Evolutionary conservation across 177 flowering plant genomes (phyloP).

Genomic region (Tripterygium wilfordii): DNA sequence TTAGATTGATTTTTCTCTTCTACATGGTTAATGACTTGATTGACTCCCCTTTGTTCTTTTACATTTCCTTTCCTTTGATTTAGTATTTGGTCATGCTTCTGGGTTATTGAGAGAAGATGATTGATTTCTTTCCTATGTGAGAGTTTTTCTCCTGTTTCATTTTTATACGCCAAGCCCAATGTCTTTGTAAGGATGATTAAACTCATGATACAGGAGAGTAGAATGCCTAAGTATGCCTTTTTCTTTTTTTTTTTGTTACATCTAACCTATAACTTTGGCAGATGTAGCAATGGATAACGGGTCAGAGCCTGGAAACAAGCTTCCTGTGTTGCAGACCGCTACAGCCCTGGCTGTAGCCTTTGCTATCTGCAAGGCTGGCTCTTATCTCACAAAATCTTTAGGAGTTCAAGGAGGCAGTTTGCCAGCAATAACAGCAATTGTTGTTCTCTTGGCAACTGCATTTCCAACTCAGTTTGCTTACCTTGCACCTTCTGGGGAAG

Average conservation of each 20-base stretch:
- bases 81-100: too few species aligned
- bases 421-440: constrained; percentile 62
- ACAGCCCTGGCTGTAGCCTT: constrained; percentile 63
- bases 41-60: too few species aligned
- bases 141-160: too few species aligned
- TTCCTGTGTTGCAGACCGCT: constrained; percentile 57
- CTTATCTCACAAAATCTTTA: constrained; percentile 28
- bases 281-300: constrained; percentile 28
- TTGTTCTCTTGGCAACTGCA: constrained; percentile 58
- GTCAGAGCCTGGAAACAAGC: constrained; percentile 28
- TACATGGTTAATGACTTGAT: background rate
- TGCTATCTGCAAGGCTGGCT: constrained; percentile 55
- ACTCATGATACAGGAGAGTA: background rate
- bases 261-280: constrained; percentile 22
- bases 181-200: too few species aligned
- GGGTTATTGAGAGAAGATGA: too few species aligned
- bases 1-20: background rate
- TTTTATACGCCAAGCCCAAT: too few species aligned
- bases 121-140: too few species aligned
- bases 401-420: constrained; percentile 59
- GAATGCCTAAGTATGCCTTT: background rate
- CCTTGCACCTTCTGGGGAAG: constrained; percentile 81
- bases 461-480: constrained; percentile 47
- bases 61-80: too few species aligned
- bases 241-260: too few species aligned